Conservation (phyloP, 2,329 filamentous ascomycete genomes). For the Exophiala sideris region DNA sequence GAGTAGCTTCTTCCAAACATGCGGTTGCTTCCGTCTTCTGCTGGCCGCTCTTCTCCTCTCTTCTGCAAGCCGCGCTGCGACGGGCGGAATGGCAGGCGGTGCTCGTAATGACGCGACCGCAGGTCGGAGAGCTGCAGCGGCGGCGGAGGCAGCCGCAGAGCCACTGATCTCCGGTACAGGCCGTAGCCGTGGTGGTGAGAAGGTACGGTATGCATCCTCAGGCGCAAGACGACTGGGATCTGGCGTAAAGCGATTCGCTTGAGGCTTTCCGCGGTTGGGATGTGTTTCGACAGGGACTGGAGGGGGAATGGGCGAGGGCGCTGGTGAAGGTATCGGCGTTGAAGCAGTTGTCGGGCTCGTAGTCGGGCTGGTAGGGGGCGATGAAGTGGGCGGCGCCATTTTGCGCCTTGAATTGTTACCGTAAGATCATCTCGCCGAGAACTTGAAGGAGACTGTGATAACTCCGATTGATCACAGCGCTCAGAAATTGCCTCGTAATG, state of each 20-base stretch:
- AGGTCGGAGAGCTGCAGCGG: slow-evolving; percentile 37
- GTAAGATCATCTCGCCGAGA: slow-evolving; percentile 16
- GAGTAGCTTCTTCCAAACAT: slow-evolving; percentile 88
- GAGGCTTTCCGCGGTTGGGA: slow-evolving; percentile 38
- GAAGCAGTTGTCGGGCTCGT: slow-evolving; percentile 11
- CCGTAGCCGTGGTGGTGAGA: slow-evolving; percentile 57
- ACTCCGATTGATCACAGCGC: too few species aligned
- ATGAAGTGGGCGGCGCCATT: slow-evolving; percentile 25
- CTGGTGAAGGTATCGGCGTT: slow-evolving; percentile 24
- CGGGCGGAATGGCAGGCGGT: slow-evolving; percentile 39
- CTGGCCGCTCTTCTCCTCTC: slow-evolving; percentile 57
- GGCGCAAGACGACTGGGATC: slow-evolving; percentile 72
- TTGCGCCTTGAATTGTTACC: slow-evolving; percentile 23
- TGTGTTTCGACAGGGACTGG: slow-evolving; percentile 47
- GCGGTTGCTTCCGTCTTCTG: slow-evolving; percentile 65
- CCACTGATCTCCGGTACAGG: slow-evolving; percentile 38
- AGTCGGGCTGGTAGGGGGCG: slow-evolving; percentile 7
- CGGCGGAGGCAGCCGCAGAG: slow-evolving; percentile 41
- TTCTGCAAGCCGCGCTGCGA: slow-evolving; percentile 38
- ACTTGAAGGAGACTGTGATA: too few species aligned
- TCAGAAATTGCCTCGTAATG: too few species aligned
- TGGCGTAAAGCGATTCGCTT: slow-evolving; percentile 40
- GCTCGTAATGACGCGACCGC: slow-evolving; percentile 42
- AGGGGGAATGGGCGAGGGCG: slow-evolving; percentile 39
- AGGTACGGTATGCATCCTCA: slow-evolving; percentile 72